Evolutionary conservation across 805 yeast species (phyloP).

Genomic region (Candida alai): DNA sequence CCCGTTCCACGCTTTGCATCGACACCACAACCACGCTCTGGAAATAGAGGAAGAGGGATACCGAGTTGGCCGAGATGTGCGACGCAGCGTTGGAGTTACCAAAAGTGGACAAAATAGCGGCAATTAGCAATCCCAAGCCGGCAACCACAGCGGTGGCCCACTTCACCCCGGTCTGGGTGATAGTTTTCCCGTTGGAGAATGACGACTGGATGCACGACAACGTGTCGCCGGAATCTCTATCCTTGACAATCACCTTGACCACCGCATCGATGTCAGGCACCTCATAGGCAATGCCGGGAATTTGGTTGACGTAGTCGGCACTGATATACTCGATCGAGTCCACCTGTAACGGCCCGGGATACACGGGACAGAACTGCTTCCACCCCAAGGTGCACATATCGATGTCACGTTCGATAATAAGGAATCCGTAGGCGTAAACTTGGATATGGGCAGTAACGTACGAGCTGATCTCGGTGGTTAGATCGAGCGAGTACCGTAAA

Average conservation of each 20-base stretch:
- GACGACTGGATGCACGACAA: constrained; percentile 75
- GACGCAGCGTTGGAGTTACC: constrained; percentile 90
- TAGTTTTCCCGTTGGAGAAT: constrained; percentile 75
- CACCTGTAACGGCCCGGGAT: constrained; percentile 76
- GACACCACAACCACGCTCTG: constrained; percentile 81
- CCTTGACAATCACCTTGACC: constrained; percentile 51
- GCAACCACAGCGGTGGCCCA: constrained; percentile 94
- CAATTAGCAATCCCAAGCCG: constrained; percentile 78
- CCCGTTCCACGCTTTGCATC: constrained; percentile 80
- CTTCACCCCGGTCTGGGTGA: constrained; percentile 73
- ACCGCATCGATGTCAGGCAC: constrained; percentile 88
- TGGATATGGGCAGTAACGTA: constrained; percentile 65
- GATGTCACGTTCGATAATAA: constrained; percentile 52
- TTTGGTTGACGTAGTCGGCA: constrained; percentile 43
- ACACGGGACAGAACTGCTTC: constrained; percentile 88
- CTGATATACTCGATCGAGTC: constrained; percentile 64
- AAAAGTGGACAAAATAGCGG: constrained; percentile 78
- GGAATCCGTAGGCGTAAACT: constrained; percentile 84
- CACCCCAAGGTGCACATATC: constrained; percentile 66
- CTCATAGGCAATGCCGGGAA: constrained; percentile 82
- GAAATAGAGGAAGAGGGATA: constrained; percentile 80
- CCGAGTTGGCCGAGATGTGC: constrained; percentile 81
- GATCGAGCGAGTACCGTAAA: constrained; percentile 62
- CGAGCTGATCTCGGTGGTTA: constrained; percentile 65
- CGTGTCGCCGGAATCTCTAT: constrained; percentile 36